Conservation (phyloP, 2,329 filamentous ascomycete genomes). For the Teratosphaeria destructans region DNA sequence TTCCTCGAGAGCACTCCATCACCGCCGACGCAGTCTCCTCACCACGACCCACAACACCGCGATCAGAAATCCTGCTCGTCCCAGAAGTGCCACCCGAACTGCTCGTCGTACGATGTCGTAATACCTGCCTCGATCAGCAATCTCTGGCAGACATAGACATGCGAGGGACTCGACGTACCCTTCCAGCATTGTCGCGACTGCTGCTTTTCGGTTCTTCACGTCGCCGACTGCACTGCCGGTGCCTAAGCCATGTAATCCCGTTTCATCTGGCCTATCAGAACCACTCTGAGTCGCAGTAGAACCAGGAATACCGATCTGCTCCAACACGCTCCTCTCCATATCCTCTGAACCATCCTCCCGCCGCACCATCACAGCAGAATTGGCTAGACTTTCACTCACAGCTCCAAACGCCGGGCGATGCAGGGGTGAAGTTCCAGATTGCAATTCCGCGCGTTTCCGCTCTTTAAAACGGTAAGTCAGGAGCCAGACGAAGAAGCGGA, state of each 20-base stretch:
- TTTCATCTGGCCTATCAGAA: constrained; percentile 28
- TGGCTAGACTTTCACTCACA: constrained; percentile 14
- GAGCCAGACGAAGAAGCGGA: constrained; percentile 49
- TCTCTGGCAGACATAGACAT: constrained; percentile 14
- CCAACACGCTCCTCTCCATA: background rate
- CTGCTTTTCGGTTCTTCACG: constrained; percentile 28
- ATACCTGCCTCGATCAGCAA: constrained; percentile 30
- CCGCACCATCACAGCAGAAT: constrained; percentile 7
- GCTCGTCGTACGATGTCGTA: constrained; percentile 41
- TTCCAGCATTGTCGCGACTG: constrained; percentile 40
- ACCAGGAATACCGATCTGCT: background rate
- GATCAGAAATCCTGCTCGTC: constrained; percentile 17
- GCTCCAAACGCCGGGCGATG: constrained; percentile 17
- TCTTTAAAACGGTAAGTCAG: constrained; percentile 49
- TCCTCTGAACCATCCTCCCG: background rate
- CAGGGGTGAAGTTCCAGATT: constrained; percentile 19
- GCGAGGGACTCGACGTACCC: constrained; percentile 25
- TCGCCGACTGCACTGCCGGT: constrained; percentile 28
- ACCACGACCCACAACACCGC: background rate
- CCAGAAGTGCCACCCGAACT: constrained; percentile 33
- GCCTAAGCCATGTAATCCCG: constrained; percentile 35
- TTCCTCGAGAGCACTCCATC: background rate
- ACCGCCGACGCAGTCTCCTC: background rate
- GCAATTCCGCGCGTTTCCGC: constrained; percentile 33
- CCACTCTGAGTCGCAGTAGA: background rate